Percentiles rank a stretch among this genome's conserved stretches.
These are phyloP conservation scores for Colletotrichum sp. DNA, from an alignment of 2,329 filamentous ascomycete species.

Conservation along the genomic window DNA sequence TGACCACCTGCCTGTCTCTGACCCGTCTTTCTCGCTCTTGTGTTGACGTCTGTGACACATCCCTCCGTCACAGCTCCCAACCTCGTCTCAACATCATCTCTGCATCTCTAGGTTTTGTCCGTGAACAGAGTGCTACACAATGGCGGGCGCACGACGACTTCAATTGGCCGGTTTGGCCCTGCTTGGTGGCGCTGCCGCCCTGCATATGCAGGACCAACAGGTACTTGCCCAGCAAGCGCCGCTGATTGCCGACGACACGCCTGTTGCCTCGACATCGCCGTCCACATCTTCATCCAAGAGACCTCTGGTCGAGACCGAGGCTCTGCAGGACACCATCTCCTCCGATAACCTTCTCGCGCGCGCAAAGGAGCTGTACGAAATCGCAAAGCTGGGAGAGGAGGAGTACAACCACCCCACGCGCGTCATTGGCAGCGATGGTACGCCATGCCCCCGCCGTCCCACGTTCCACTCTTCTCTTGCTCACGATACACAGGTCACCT, in stretches of 20 bases:
- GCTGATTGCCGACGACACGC: slow-evolving; percentile 11
- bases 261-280: background rate
- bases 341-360: slow-evolving; percentile 60
- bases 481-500: slow-evolving; percentile 55
- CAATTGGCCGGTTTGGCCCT: slow-evolving; percentile 8
- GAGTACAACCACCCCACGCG: slow-evolving; percentile 73
- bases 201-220: slow-evolving; percentile 11
- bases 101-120: background rate
- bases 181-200: slow-evolving; percentile 9
- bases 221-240: slow-evolving; percentile 9
- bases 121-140: background rate
- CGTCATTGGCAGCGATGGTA: slow-evolving; percentile 72
- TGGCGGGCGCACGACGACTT: slow-evolving; percentile 8
- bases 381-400: slow-evolving; percentile 62
- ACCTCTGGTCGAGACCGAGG: slow-evolving; percentile 56
- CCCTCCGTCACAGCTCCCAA: background rate
- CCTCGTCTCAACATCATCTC: slow-evolving; percentile 11
- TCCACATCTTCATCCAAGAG: slow-evolving; percentile 24
- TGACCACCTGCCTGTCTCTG: background rate
- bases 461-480: background rate
- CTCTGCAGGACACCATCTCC: slow-evolving; percentile 62
- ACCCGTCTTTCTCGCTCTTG: background rate
- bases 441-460: background rate
- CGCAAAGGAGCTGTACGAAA: slow-evolving; percentile 65
- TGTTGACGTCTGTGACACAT: slow-evolving; percentile 7